phyloP scores from a whole-genome alignment of 1,284 basidiomycete genomes.

The Tylopilus sp. region DNA sequence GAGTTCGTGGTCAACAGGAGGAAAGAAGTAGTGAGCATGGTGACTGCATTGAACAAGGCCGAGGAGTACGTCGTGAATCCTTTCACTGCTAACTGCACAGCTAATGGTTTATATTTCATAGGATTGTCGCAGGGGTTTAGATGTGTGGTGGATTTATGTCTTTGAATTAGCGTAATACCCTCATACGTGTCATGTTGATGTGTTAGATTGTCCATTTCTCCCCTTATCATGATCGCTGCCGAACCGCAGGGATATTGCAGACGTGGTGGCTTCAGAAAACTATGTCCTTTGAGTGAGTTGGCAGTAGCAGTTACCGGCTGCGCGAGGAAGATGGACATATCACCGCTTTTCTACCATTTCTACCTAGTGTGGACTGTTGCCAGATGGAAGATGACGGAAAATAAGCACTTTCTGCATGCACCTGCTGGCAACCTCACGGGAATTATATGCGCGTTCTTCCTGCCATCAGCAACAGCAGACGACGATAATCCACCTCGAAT shows the following conservation, averaged over 20 bases:
- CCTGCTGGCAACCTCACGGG: not conserved
- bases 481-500: not conserved
- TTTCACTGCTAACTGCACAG: not conserved
- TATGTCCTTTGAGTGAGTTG: not conserved
- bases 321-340: not conserved
- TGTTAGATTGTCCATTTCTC: conserved; percentile 31
- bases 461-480: not conserved
- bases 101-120: conserved; percentile 22
- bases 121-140: conserved; percentile 48
- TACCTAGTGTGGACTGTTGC: not conserved
- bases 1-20: conserved; percentile 86
- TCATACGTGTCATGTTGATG: conserved; percentile 30
- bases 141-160: conserved; percentile 22
- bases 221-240: conserved; percentile 7
- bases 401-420: not conserved
- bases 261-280: not conserved
- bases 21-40: conserved; percentile 92
- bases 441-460: not conserved
- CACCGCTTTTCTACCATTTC: not conserved
- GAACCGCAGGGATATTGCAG: not conserved
- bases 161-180: conserved; percentile 43
- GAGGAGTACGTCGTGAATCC: conserved; percentile 77
- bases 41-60: conserved; percentile 90
- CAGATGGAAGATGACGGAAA: not conserved
- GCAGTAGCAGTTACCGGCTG: no score